Evolutionary conservation across 2,329 filamentous ascomycete genomes (phyloP).

Genomic region (Aspergillus caelatus): DNA sequence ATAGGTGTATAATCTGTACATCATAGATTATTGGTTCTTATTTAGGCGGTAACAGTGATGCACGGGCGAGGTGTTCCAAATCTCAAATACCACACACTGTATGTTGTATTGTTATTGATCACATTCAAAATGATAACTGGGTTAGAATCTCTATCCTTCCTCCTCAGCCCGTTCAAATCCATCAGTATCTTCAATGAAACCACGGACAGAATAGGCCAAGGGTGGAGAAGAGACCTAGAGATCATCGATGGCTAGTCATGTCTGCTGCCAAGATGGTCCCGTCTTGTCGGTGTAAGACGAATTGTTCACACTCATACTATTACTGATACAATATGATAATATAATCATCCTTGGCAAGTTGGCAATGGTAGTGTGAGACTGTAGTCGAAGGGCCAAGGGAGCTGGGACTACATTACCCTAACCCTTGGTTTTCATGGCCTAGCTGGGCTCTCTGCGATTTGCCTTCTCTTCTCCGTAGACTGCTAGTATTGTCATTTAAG

Average conservation of each 20-base stretch:
- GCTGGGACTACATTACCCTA: background rate
- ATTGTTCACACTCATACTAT: slow-evolving; percentile 1
- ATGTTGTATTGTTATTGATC: no score
- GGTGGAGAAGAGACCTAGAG: background rate
- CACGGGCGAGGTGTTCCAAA: no score
- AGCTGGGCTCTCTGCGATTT: background rate
- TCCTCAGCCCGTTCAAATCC: no score
- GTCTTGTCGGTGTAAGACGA: background rate
- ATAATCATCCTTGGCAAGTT: background rate
- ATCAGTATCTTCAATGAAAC: no score
- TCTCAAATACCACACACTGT: no score
- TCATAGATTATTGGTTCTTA: no score
- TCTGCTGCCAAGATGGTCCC: background rate
- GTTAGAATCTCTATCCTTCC: no score
- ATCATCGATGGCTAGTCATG: background rate
- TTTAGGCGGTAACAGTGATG: no score
- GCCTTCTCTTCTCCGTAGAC: background rate
- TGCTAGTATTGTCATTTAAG: background rate
- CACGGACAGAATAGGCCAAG: no score
- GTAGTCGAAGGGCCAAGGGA: no score
- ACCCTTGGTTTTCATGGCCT: background rate
- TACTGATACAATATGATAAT: background rate
- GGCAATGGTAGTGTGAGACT: background rate
- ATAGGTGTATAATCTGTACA: no score
- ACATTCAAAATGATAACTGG: no score